A percentile compares a stretch with the other conserved stretches of the same genome.
Conservation (phyloP, 2,329 filamentous ascomycete species). For the Dactylellina sp. region DNA sequence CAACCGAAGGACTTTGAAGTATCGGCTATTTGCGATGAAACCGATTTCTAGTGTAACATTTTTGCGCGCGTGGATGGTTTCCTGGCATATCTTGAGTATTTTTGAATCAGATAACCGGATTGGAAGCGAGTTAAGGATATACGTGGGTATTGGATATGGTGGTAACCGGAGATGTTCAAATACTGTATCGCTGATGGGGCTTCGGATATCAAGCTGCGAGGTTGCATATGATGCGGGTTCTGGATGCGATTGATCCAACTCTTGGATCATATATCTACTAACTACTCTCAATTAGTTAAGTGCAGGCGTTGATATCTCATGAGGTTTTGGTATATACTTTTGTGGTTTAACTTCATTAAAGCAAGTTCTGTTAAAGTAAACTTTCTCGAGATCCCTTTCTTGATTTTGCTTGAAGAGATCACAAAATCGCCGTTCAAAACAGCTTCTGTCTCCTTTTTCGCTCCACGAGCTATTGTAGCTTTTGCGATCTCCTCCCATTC, state of each 20-base stretch:
- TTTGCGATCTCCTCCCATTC: slow-evolving; percentile 34
- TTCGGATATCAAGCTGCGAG: slow-evolving; percentile 31
- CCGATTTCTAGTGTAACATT: background rate
- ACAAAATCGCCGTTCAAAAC: slow-evolving; percentile 14
- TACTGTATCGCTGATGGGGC: slow-evolving; percentile 3
- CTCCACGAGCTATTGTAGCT: slow-evolving; percentile 2
- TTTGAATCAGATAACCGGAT: slow-evolving; percentile 26
- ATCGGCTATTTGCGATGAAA: slow-evolving; percentile 1
- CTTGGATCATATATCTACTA: too few species aligned
- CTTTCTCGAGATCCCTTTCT: slow-evolving; percentile 26
- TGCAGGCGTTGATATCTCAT: background rate
- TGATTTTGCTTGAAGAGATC: slow-evolving; percentile 7
- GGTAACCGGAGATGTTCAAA: background rate
- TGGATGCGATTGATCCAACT: too few species aligned
- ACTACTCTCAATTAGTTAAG: too few species aligned
- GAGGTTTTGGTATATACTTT: background rate
- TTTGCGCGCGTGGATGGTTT: background rate
- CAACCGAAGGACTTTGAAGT: slow-evolving; percentile 19
- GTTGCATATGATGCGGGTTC: too few species aligned
- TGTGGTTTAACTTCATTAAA: slow-evolving; percentile 16
- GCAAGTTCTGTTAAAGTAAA: slow-evolving; percentile 25
- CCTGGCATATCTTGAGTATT: slow-evolving; percentile 12
- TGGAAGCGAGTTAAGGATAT: slow-evolving; percentile 29
- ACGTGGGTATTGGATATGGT: background rate
- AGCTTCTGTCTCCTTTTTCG: slow-evolving; percentile 15